Evolutionary conservation across 495 filamentous ascomycete genomes (phyloP).

Genomic region (Penicillium daleae): DNA sequence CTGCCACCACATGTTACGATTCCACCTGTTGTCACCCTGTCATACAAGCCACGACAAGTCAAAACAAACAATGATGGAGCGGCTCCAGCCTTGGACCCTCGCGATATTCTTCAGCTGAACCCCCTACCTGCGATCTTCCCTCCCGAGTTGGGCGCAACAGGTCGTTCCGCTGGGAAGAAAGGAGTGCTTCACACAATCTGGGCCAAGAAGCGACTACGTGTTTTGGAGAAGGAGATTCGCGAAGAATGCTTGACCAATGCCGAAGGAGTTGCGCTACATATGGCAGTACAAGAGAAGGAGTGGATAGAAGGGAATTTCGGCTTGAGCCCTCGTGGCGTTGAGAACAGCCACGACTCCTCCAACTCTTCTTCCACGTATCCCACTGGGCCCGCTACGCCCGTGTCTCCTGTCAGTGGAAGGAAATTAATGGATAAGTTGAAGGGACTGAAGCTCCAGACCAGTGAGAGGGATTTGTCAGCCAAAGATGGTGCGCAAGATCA

Average conservation of each 20-base stretch:
- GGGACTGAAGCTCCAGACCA: slow-evolving; percentile 75
- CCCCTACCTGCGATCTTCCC: slow-evolving; percentile 83
- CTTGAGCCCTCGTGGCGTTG: slow-evolving; percentile 40
- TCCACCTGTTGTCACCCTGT: slow-evolving; percentile 68
- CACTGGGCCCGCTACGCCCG: slow-evolving; percentile 49
- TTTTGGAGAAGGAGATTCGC: slow-evolving; percentile 72
- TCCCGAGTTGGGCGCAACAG: slow-evolving; percentile 66
- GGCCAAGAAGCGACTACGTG: slow-evolving; percentile 74
- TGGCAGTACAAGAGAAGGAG: slow-evolving; percentile 77
- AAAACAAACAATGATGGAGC: background rate
- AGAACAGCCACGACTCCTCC: slow-evolving; percentile 21
- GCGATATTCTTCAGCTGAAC: slow-evolving; percentile 57
- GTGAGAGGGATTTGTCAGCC: slow-evolving; percentile 58
- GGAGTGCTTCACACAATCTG: slow-evolving; percentile 83
- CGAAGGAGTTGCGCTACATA: slow-evolving; percentile 77
- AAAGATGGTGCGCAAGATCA: slow-evolving; percentile 57
- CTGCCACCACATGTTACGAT: slow-evolving; percentile 67
- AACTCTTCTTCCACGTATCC: slow-evolving; percentile 25
- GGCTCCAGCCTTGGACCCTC: slow-evolving; percentile 15
- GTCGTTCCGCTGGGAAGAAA: slow-evolving; percentile 68
- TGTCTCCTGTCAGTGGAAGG: slow-evolving; percentile 61
- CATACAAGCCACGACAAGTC: slow-evolving; percentile 44
- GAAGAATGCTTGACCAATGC: slow-evolving; percentile 65
- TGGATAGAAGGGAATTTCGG: slow-evolving; percentile 85
- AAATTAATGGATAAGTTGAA: slow-evolving; percentile 75